Conservation (phyloP, 441 rosid genomes). For the Pelargonium australe region DNA sequence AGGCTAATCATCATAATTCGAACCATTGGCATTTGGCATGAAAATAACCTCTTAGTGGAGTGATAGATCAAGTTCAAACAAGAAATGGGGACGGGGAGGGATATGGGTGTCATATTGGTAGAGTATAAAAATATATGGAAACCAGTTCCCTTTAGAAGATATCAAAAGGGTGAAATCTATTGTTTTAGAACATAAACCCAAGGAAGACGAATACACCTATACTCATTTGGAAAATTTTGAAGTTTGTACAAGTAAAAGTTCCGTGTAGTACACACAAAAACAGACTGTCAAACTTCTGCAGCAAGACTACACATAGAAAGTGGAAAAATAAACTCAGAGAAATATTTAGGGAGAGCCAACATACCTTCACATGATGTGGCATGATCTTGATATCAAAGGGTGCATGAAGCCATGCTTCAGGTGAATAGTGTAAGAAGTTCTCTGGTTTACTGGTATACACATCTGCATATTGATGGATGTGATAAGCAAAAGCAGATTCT, state of each 20-base stretch:
- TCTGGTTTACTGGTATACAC: constrained; percentile 90
- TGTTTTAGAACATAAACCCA: too few relatives aligned
- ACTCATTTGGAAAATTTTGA: too few relatives aligned
- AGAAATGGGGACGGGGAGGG: neutral
- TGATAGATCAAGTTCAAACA: neutral
- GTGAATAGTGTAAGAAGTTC: constrained; percentile 67
- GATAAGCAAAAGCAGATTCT: constrained; percentile 92
- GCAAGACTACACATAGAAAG: neutral
- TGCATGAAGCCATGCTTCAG: constrained; percentile 89
- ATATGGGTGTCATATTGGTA: neutral
- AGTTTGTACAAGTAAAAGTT: too few relatives aligned
- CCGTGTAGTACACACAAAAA: neutral
- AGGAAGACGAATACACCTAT: too few relatives aligned
- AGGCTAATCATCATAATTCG: too few relatives aligned
- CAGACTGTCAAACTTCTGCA: neutral
- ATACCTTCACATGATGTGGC: constrained; percentile 97
- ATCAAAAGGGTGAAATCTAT: too few relatives aligned
- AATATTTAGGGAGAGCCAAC: neutral
- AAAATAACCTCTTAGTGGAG: neutral
- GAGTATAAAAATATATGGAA: neutral
- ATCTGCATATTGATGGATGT: constrained; percentile 92
- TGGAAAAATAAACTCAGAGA: neutral
- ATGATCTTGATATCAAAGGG: constrained; percentile 87
- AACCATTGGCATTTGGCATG: neutral
- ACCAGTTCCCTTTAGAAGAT: too few relatives aligned